Evolutionary conservation across 306 rosid species (phyloP).

Genomic region (Trifolium dubium): DNA sequence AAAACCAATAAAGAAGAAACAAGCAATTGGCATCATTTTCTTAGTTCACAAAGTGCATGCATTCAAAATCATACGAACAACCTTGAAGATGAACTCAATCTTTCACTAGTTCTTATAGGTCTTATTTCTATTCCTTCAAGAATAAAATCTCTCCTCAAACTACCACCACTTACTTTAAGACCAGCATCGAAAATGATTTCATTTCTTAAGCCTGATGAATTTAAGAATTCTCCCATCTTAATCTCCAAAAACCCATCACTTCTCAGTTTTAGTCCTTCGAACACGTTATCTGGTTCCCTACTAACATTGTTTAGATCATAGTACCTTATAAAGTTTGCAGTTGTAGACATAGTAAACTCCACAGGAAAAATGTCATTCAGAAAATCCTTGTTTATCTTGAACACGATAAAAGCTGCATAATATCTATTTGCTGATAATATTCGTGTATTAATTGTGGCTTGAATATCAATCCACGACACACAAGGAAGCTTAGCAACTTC

Average conservation of each 20-base stretch:
- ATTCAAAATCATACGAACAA: no score
- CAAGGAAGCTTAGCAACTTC: conserved; percentile 59
- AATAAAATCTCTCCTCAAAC: conserved; percentile 59
- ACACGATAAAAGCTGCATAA: conserved; percentile 64
- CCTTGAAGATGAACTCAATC: not conserved
- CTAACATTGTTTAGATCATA: not conserved
- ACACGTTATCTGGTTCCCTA: not conserved
- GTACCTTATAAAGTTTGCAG: not conserved
- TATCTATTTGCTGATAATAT: conserved; percentile 56
- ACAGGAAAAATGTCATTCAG: conserved; percentile 26
- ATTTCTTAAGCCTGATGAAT: conserved; percentile 36
- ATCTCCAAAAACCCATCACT: conserved; percentile 73
- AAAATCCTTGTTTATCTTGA: conserved; percentile 39
- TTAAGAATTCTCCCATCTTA: conserved; percentile 66
- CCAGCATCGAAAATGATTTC: conserved; percentile 55
- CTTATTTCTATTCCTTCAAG: conserved; percentile 78
- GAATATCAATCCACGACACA: conserved; percentile 75
- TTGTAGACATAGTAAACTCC: conserved; percentile 41
- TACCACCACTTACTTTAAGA: conserved; percentile 40
- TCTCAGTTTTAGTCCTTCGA: conserved; percentile 28
- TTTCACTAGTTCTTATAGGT: conserved; percentile 41
- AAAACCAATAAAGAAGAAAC: no score
- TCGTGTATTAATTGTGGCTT: conserved; percentile 51
- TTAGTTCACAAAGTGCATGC: no score
- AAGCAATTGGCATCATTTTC: no score